phyloP scores from a whole-genome alignment of 2,329 filamentous ascomycete genomes.

The Trichophyton mentagrophytes region DNA sequence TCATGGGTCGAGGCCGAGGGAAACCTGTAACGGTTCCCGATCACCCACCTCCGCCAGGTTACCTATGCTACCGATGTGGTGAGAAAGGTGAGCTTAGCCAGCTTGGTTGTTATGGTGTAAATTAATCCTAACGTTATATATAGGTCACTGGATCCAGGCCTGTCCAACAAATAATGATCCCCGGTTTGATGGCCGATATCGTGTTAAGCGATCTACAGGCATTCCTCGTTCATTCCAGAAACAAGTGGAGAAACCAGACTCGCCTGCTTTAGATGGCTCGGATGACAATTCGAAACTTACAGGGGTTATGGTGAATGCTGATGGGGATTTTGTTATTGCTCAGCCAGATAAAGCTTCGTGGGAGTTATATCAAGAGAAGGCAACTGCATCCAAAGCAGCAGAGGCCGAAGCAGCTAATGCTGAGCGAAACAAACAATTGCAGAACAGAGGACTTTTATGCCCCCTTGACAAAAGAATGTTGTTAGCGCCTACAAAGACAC shows the following conservation, averaged over 20 bases:
- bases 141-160: conserved; percentile 92
- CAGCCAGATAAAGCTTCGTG: conserved; percentile 91
- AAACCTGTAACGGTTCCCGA: conserved; percentile 61
- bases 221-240: conserved; percentile 93
- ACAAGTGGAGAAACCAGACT: conserved; percentile 81
- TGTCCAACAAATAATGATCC: conserved; percentile 98
- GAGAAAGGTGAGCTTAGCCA: conserved; percentile 53
- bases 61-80: conserved; percentile 91
- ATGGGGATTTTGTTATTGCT: conserved; percentile 93
- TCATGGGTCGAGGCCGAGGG: conserved; percentile 27
- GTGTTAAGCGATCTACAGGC: conserved; percentile 91
- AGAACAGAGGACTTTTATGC: conserved; percentile 81
- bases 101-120: background rate
- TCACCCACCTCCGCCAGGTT: conserved; percentile 82
- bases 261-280: conserved; percentile 58
- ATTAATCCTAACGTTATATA: conserved; percentile 18
- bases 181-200: conserved; percentile 82
- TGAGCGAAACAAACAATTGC: conserved; percentile 71
- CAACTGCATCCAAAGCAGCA: conserved; percentile 71
- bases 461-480: conserved; percentile 96
- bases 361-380: conserved; percentile 93
- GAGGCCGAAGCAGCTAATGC: conserved; percentile 66
- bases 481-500: conserved; percentile 96
- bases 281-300: conserved; percentile 71
- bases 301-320: conserved; percentile 93